Conservation (phyloP, 208 protist genomes). For the Trypanosoma congolense region DNA sequence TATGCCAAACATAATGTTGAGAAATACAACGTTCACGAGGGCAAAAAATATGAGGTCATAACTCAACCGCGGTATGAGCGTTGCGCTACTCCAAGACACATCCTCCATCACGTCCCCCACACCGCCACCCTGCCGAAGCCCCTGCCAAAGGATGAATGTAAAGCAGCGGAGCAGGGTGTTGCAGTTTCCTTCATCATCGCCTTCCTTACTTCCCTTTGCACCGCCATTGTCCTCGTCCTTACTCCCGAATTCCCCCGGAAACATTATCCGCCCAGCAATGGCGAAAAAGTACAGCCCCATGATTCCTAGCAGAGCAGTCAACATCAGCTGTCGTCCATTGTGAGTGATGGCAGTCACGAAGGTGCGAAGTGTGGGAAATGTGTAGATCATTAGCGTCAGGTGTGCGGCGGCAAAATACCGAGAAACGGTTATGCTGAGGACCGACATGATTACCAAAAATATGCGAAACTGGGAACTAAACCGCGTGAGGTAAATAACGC, state of each 20-base stretch:
- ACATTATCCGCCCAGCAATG: slow-evolving; percentile 70
- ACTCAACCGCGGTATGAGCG: slow-evolving; percentile 41
- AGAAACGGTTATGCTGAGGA: slow-evolving; percentile 50
- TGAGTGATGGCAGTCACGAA: slow-evolving; percentile 75
- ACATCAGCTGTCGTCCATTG: slow-evolving; percentile 73
- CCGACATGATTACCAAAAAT: slow-evolving; percentile 46
- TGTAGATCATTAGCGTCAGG: slow-evolving; percentile 69
- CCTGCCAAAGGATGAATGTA: slow-evolving; percentile 65
- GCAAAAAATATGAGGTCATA: slow-evolving; percentile 93
- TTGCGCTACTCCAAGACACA: slow-evolving; percentile 42
- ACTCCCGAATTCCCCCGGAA: slow-evolving; percentile 43
- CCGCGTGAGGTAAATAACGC: slow-evolving; percentile 32
- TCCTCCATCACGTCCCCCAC: slow-evolving; percentile 77
- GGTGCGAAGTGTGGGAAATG: slow-evolving; percentile 60
- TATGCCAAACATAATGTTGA: slow-evolving; percentile 94
- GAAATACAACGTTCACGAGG: slow-evolving; percentile 88
- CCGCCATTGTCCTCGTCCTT: slow-evolving; percentile 21
- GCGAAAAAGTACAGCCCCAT: slow-evolving; percentile 81
- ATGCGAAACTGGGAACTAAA: slow-evolving; percentile 54
- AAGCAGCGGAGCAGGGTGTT: slow-evolving; percentile 69
- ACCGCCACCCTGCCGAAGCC: slow-evolving; percentile 71
- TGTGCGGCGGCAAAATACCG: slow-evolving; percentile 77
- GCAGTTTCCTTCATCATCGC: slow-evolving; percentile 40
- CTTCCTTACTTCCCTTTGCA: slow-evolving; percentile 25
- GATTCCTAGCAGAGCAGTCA: slow-evolving; percentile 58